These are phyloP conservation scores for Corylus heterophylla DNA, from an alignment of 306 rosid genomes.

Conservation along the genomic window DNA sequence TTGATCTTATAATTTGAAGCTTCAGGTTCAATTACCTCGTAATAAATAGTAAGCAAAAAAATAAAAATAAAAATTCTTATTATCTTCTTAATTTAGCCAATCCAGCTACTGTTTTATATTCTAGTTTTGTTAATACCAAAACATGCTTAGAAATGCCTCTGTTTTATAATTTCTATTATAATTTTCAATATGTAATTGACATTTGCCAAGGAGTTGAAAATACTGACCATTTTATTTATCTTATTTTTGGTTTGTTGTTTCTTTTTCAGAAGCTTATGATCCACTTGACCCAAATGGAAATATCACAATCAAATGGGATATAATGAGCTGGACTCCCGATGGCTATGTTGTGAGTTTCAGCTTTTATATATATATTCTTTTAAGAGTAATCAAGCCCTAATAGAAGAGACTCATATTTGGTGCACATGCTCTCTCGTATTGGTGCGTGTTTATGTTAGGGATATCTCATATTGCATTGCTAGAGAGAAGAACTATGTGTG, in stretches of 20 bases:
- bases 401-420: neutral
- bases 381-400: neutral
- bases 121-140: constrained; percentile 3
- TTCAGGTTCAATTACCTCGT: neutral
- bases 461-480: neutral
- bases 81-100: neutral
- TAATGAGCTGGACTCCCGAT: constrained; percentile 69
- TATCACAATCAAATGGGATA: constrained; percentile 78
- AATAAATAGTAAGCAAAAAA: neutral
- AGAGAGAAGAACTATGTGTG: neutral
- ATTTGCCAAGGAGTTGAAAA: neutral
- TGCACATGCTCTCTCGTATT: neutral
- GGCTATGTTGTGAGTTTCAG: constrained; percentile 68
- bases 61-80: neutral
- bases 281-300: constrained; percentile 82
- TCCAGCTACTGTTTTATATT: constrained; percentile 5
- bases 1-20: neutral
- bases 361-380: neutral
- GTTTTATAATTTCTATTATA: constrained; percentile 9
- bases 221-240: neutral
- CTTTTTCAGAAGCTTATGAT: constrained; percentile 77
- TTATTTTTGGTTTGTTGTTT: constrained; percentile 7
- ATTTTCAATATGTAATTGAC: neutral
- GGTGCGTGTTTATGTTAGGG: neutral
- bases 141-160: constrained; percentile 1